Percentiles rank a stretch among this genome's conserved stretches.
Evolutionary conservation across 805 yeast genomes (phyloP).

Genomic region (Crinitomyces ghanaensis): DNA sequence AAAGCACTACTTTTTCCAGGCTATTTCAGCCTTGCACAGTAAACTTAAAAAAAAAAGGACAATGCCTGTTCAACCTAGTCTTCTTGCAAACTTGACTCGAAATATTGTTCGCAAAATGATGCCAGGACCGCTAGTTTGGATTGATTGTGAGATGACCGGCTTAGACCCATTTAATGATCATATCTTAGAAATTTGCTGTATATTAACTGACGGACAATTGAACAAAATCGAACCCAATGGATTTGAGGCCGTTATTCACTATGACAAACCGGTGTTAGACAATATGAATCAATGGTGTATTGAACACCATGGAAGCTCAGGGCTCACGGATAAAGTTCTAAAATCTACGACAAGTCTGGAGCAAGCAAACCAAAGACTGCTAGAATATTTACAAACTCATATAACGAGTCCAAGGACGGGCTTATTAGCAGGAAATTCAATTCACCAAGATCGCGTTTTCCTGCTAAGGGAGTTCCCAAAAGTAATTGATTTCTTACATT

Average conservation of each 20-base stretch:
- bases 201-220: slow-evolving; percentile 75
- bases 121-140: slow-evolving; percentile 57
- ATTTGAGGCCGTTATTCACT: slow-evolving; percentile 72
- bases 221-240: slow-evolving; percentile 58
- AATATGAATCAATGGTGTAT: slow-evolving; percentile 84
- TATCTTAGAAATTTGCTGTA: slow-evolving; percentile 85
- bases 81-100: too few species aligned
- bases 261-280: slow-evolving; percentile 48
- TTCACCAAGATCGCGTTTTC: slow-evolving; percentile 84
- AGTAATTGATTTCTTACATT: slow-evolving; percentile 45
- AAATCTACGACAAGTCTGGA: slow-evolving; percentile 40
- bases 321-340: slow-evolving; percentile 63
- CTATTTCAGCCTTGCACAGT: too few species aligned
- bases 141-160: slow-evolving; percentile 99
- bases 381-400: slow-evolving; percentile 45
- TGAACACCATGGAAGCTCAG: slow-evolving; percentile 62
- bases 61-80: too few species aligned
- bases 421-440: slow-evolving; percentile 79
- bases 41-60: not conserved
- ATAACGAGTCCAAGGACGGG: slow-evolving; percentile 47
- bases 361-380: slow-evolving; percentile 55
- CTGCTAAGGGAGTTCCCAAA: slow-evolving; percentile 75
- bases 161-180: slow-evolving; percentile 66
- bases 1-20: too few species aligned
- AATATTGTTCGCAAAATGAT: slow-evolving; percentile 2